phyloP scores from a whole-genome alignment of 2,329 filamentous ascomycete species.

The Colletotrichum liriopes region DNA sequence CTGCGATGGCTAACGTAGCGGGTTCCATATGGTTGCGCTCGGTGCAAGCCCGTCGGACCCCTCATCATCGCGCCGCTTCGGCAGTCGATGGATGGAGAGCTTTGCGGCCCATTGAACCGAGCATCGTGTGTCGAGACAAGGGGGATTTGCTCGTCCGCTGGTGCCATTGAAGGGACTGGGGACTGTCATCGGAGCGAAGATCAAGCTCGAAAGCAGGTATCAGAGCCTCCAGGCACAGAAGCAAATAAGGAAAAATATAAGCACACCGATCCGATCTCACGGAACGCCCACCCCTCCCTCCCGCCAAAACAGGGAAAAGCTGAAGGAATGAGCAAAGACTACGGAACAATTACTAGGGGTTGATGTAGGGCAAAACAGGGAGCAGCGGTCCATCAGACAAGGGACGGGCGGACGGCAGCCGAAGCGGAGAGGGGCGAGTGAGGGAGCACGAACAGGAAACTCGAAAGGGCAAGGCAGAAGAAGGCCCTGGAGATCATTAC shows the following conservation, averaged over 20 bases:
- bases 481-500: slow-evolving; percentile 36
- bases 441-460: slow-evolving; percentile 2
- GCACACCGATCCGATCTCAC: slow-evolving; percentile 28
- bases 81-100: slow-evolving; percentile 2
- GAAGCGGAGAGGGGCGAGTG: slow-evolving; percentile 10
- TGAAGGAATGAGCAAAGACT: slow-evolving; percentile 2
- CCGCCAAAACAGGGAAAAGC: slow-evolving; percentile 22
- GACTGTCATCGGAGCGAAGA: background rate
- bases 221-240: background rate
- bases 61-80: background rate
- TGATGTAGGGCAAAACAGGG: background rate
- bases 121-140: slow-evolving; percentile 13
- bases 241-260: background rate
- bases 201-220: background rate
- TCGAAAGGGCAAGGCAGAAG: slow-evolving; percentile 10
- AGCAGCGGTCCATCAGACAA: background rate
- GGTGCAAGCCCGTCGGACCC: background rate
- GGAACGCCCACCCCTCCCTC: background rate
- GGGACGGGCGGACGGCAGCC: slow-evolving; percentile 7
- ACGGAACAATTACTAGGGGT: slow-evolving; percentile 3
- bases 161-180: slow-evolving; percentile 17
- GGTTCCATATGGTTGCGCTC: background rate
- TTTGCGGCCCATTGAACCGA: background rate
- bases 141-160: background rate
- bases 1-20: background rate